These are phyloP conservation scores for Pichia kluyveri DNA, from an alignment of 805 yeast genomes.

Conservation along the genomic window DNA sequence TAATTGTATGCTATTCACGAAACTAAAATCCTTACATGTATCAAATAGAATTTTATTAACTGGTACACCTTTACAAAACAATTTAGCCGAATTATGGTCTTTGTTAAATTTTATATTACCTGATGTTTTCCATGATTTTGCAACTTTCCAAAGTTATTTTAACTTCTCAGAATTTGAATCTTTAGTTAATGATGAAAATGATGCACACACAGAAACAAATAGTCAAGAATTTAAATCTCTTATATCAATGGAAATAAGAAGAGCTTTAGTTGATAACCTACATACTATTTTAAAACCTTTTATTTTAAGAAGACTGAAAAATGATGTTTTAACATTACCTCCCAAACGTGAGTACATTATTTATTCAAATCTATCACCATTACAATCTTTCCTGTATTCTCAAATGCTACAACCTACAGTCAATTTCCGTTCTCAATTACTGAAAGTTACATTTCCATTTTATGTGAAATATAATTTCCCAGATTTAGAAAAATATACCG, in stretches of 20 bases:
- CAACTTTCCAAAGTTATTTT: constrained; percentile 89
- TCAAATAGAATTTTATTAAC: constrained; percentile 74
- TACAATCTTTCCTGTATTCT: constrained; percentile 45
- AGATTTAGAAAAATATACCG: background rate
- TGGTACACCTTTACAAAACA: constrained; percentile 96
- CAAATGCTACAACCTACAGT: constrained; percentile 3
- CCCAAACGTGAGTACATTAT: constrained; percentile 85
- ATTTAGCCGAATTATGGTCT: constrained; percentile 86
- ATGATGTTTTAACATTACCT: constrained; percentile 66
- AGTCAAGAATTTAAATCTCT: constrained; percentile 38
- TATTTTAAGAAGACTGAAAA: constrained; percentile 70
- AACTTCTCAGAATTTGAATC: constrained; percentile 59
- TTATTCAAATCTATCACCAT: constrained; percentile 55
- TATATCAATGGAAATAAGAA: constrained; percentile 50
- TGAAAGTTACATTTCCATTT: constrained; percentile 34
- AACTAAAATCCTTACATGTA: constrained; percentile 58
- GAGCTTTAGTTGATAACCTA: constrained; percentile 59
- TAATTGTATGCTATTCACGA: constrained; percentile 64
- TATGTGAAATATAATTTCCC: constrained; percentile 12
- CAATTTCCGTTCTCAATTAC: constrained; percentile 29
- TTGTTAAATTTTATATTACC: constrained; percentile 85
- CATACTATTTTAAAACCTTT: constrained; percentile 89
- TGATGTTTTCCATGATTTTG: constrained; percentile 85
- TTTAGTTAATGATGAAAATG: constrained; percentile 21
- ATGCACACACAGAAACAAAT: constrained; percentile 7